Evolutionary conservation across 192 early-diverging fungal species (phyloP), one percentile per base, ranked within the genome.

Genomic region (Dissophora ornata): DNA sequence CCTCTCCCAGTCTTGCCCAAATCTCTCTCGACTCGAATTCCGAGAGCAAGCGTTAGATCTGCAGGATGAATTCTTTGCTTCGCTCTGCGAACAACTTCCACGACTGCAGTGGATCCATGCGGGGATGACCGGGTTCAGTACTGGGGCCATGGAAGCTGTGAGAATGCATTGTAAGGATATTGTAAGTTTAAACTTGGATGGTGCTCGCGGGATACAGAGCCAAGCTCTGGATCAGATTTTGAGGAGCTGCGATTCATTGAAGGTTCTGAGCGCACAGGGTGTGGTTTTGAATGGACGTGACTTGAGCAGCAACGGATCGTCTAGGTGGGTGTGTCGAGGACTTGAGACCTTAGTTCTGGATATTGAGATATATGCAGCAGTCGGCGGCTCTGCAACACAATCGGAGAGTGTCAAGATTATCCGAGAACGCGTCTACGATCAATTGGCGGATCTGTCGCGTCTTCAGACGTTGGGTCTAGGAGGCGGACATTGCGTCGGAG

Each of bases 21-120:
- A 67, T 12, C 63, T 77, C 18, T 13, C 21, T 8, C 38, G 64
- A 2, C 25, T 77, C 33, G 63, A 77, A 38, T 66, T 67, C 25
- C 63, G 71, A n/a, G 58, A 42, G 24, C 71, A 77, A 21, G 57
- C 62, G 0, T 7, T 66, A 12, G 71, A 77, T 41, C 71, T 77
- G 26, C 71, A 77, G 58, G 71, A 77, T 24, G 71, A 66, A 25
- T 77, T 77, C 24, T 77, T 67, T 56, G 29, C 62, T n/a, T 66
- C 57, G 24, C 45, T 77, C 6, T 66, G 63, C 19, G 18, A 40
- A 25, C 47, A 62, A 4, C 60, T 67, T 32, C 63, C 71, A 24
- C 41, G 44, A 28, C 33, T 77, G n/a, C 57, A 67, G 29, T 66
- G 56, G 57, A 50, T 77, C 26, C 71, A 77, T 66, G 71, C 64